Evolutionary conservation across 495 filamentous ascomycete species (phyloP).

Genomic region (Penicillium herquei): DNA sequence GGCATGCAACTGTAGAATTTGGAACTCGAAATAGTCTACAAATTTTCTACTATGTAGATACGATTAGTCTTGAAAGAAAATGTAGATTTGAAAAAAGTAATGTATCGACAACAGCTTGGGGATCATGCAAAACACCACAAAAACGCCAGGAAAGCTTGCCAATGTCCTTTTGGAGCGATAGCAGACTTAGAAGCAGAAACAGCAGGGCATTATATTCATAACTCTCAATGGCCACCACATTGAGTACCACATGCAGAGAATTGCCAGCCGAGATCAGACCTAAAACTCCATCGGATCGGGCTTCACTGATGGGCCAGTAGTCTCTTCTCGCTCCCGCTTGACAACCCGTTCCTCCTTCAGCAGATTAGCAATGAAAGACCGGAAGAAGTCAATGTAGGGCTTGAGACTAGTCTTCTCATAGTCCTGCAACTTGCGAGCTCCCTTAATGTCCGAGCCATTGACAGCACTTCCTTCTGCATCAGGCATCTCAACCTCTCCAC

Average conservation of each 20-base stretch:
- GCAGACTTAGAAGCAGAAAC: neutral
- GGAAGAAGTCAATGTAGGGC: constrained; percentile 89
- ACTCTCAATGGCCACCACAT: neutral
- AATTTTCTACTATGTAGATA: no score
- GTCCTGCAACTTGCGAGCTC: constrained; percentile 61
- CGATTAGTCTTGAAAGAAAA: no score
- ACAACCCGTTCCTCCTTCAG: constrained; percentile 77
- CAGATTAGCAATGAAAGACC: constrained; percentile 70
- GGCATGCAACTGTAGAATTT: no score
- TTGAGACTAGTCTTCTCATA: constrained; percentile 97
- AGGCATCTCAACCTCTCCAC: constrained; percentile 28
- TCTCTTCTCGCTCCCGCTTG: constrained; percentile 67
- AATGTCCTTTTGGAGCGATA: neutral
- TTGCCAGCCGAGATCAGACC: neutral
- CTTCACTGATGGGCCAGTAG: constrained; percentile 44
- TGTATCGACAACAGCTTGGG: neutral
- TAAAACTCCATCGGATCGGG: constrained; percentile 54
- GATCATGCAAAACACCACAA: constrained; percentile 5
- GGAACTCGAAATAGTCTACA: no score
- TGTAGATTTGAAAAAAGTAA: no score
- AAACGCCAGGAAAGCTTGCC: constrained; percentile 4
- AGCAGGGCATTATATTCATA: constrained; percentile 5
- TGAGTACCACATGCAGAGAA: no score
- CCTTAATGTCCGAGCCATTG: constrained; percentile 36
- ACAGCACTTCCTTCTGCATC: constrained; percentile 40